These are phyloP conservation scores for Cladosporium halotolerans DNA, from an alignment of 2,329 filamentous ascomycete genomes.

Conservation along the genomic window DNA sequence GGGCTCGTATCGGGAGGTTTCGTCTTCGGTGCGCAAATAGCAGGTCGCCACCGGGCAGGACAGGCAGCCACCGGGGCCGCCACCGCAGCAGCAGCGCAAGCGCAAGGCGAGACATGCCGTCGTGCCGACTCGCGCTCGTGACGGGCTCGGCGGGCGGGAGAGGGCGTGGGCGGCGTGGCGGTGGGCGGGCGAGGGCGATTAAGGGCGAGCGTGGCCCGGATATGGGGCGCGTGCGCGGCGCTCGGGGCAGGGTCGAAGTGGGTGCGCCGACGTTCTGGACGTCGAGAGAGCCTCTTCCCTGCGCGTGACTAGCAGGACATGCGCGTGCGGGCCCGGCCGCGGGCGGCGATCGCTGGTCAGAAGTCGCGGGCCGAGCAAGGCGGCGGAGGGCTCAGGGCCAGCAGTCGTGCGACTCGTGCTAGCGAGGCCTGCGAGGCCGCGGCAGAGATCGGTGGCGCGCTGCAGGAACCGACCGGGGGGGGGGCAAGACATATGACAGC, in stretches of 20 bases:
- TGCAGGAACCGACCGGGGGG: not conserved
- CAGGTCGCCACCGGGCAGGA: no score
- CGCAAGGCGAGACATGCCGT: slow-evolving; percentile 4
- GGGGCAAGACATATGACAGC: not conserved
- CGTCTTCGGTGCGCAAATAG: not conserved
- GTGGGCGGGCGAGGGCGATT: not conserved
- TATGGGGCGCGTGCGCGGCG: slow-evolving; percentile 6
- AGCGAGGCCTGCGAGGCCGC: not conserved
- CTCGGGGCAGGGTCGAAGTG: slow-evolving; percentile 1
- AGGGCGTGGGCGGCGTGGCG: not conserved
- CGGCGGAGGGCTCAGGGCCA: not conserved
- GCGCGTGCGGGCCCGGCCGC: not conserved
- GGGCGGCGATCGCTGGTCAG: slow-evolving; percentile 3
- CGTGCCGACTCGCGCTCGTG: not conserved
- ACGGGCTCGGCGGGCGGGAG: not conserved
- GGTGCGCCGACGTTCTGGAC: slow-evolving; percentile 7
- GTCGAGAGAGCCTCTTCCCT: slow-evolving; percentile 6
- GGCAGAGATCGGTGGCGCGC: not conserved
- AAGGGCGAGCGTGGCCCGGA: slow-evolving; percentile 6
- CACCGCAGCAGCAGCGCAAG: not conserved
- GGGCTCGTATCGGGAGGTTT: not conserved
- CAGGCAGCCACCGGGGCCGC: no score
- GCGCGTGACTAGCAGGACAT: slow-evolving; percentile 9
- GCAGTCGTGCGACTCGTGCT: not conserved
- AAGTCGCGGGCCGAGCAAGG: not conserved